A percentile compares a stretch with the other conserved stretches of the same genome.
Conservation (phyloP, 345 rosid species). For the Populus euphratica region DNA sequence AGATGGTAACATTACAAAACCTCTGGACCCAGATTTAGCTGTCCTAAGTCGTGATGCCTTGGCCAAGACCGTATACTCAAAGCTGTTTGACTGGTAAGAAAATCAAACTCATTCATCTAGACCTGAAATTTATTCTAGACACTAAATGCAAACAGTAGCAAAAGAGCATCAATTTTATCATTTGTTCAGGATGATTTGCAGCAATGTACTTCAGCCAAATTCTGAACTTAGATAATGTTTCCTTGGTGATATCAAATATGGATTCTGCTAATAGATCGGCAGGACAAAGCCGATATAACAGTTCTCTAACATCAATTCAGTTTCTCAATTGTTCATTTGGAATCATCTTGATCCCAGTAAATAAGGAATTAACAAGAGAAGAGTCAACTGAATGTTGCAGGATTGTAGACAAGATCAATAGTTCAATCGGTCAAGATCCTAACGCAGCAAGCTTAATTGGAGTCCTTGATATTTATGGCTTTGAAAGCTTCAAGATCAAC, state of each 20-base stretch:
- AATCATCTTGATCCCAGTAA: neutral
- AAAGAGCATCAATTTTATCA: neutral
- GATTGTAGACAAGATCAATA: slow-evolving; percentile 72
- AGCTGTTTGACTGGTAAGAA: slow-evolving; percentile 65
- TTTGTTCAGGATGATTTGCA: neutral
- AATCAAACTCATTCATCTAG: slow-evolving; percentile 19
- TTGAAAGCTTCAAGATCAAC: slow-evolving; percentile 70
- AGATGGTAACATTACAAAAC: slow-evolving; percentile 68
- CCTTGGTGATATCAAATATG: neutral
- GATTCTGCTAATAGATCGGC: neutral
- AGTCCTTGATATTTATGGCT: slow-evolving; percentile 78
- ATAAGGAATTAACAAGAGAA: slow-evolving; percentile 2
- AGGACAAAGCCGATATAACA: neutral
- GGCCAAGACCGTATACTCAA: slow-evolving; percentile 67
- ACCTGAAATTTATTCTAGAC: neutral
- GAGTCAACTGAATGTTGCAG: slow-evolving; percentile 32
- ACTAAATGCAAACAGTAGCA: neutral
- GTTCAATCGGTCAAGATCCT: slow-evolving; percentile 72
- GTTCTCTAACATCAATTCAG: neutral
- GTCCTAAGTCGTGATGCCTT: slow-evolving; percentile 62
- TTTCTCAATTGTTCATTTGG: neutral
- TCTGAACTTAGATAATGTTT: neutral
- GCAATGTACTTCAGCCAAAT: neutral
- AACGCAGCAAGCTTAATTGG: slow-evolving; percentile 59
- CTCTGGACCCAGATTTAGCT: slow-evolving; percentile 61